A percentile compares a stretch with the other conserved stretches of the same genome.
Conservation (phyloP, 2,329 filamentous ascomycete genomes). For the Lachnellula occidentalis region DNA sequence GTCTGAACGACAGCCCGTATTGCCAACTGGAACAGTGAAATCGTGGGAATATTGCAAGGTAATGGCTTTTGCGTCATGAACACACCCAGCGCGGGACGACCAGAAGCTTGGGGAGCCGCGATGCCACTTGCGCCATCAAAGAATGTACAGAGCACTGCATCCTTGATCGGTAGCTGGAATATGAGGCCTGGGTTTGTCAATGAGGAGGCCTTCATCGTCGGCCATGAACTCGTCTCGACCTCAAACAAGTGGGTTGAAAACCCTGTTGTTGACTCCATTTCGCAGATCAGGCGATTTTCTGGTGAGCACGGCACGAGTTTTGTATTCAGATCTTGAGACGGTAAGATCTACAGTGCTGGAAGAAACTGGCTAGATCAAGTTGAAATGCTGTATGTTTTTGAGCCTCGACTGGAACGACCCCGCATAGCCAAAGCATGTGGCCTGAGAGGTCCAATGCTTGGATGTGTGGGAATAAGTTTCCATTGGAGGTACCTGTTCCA, state of each 20-base stretch:
- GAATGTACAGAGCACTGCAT: slow-evolving; percentile 45
- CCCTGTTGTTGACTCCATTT: slow-evolving; percentile 47
- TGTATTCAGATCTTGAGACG: slow-evolving; percentile 46
- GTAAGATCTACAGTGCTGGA: slow-evolving; percentile 47
- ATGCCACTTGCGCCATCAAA: slow-evolving; percentile 51
- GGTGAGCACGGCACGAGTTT: slow-evolving; percentile 34
- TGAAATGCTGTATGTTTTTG: slow-evolving; percentile 49
- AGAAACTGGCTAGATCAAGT: slow-evolving; percentile 45
- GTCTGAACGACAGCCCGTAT: slow-evolving; percentile 45
- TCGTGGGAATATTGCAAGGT: slow-evolving; percentile 44
- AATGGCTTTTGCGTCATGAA: slow-evolving; percentile 52
- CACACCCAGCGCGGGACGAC: slow-evolving; percentile 43
- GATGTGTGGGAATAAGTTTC: slow-evolving; percentile 41
- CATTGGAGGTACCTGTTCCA: slow-evolving; percentile 36
- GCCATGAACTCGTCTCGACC: slow-evolving; percentile 35
- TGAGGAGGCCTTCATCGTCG: slow-evolving; percentile 42
- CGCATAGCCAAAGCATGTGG: slow-evolving; percentile 39
- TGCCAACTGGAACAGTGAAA: slow-evolving; percentile 45
- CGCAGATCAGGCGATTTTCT: slow-evolving; percentile 21
- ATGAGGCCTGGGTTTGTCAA: slow-evolving; percentile 48
- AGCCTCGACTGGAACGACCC: slow-evolving; percentile 44
- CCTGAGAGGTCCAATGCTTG: slow-evolving; percentile 40
- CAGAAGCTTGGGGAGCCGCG: slow-evolving; percentile 48
- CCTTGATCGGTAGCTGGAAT: slow-evolving; percentile 47
- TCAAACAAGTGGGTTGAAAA: slow-evolving; percentile 45